Conservation (phyloP, 2,329 filamentous ascomycete species). For the Ascomycota sp. region DNA sequence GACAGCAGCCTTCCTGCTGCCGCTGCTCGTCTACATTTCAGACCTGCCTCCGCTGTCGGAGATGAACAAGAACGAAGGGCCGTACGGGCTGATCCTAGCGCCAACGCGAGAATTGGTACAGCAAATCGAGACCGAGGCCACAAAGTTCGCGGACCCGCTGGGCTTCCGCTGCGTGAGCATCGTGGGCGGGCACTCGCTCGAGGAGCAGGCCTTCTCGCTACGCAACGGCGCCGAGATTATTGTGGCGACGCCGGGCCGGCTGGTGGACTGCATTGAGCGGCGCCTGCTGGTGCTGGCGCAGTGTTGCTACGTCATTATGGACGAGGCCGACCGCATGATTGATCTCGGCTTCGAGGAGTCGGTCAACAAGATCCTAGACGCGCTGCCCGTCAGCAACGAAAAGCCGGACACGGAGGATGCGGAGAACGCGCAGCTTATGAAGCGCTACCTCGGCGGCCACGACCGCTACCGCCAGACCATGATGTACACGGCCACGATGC, state of each 20-base stretch:
- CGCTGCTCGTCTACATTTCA: slow-evolving; percentile 83
- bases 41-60: slow-evolving; percentile 73
- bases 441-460: slow-evolving; percentile 49
- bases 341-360: slow-evolving; percentile 95
- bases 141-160: slow-evolving; percentile 75
- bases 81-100: slow-evolving; percentile 90
- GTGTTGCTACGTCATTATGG: slow-evolving; percentile 98
- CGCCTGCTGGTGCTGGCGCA: slow-evolving; percentile 82
- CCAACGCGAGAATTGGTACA: slow-evolving; percentile 94
- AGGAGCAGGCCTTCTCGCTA: slow-evolving; percentile 80
- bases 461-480: slow-evolving; percentile 90
- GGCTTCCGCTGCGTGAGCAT: slow-evolving; percentile 93
- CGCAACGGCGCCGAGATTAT: slow-evolving; percentile 92
- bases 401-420: slow-evolving; percentile 89
- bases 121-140: slow-evolving; percentile 87
- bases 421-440: slow-evolving; percentile 74
- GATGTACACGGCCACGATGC: slow-evolving; percentile 99
- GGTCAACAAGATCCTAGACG: slow-evolving; percentile 92
- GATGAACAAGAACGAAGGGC: slow-evolving; percentile 77
- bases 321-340: slow-evolving; percentile 98
- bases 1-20: slow-evolving; percentile 84
- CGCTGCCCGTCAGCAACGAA: slow-evolving; percentile 77
- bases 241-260: slow-evolving; percentile 91
- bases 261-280: slow-evolving; percentile 91
- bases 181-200: slow-evolving; percentile 88